Evolutionary conservation across 345 rosid genomes (phyloP), one percentile per base, ranked within the genome.

Genomic region (Citropsis articulata): DNA sequence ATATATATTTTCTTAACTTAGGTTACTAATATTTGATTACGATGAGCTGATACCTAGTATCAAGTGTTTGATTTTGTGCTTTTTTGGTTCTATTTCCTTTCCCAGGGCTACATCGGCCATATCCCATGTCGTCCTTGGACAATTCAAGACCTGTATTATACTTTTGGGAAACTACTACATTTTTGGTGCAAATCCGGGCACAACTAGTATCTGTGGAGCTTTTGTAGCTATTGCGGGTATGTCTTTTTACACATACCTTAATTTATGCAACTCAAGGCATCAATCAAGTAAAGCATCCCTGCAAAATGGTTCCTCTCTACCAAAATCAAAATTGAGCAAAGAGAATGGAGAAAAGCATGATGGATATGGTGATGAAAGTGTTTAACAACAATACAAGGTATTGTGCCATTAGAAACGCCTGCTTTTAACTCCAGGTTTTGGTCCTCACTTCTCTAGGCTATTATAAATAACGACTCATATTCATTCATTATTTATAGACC

Each of bases 51-150:
- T 8, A 10, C 40, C 25, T 30, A 1, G 62, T 5, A 18, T 35
- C 6, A 42, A 38, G 25, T 66, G 73, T 9, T 66, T 38, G 24
- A 38, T 21, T 3, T 65, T 5, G 13, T 31, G 55, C 36, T 57
- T 30, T 35, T 45, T 25, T 55, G 22, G 16, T 53, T 33, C 22
- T 74, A 28, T 67, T 50, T 82, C 30, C 40, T 9, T 60, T 80
- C 71, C 24, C 90, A 91, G 94, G 76, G 92, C 92, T n/a, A 91
- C 96, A 9, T 91, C 96, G 30, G 91, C 96, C 22, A 81, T 86
- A 48, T 86, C 96, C 24, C 96, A 90, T 21, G 94, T 91, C 2
- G 93, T 91, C 76, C 91, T 89, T 2, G 96, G 96, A 77, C 96
- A 91, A 79, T 91, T 91, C 86, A 91, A 91, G 84, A 91, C 96